These are phyloP conservation scores for Cytospora piceicola DNA, from an alignment of 2,329 filamentous ascomycete species.

Conservation along the genomic window DNA sequence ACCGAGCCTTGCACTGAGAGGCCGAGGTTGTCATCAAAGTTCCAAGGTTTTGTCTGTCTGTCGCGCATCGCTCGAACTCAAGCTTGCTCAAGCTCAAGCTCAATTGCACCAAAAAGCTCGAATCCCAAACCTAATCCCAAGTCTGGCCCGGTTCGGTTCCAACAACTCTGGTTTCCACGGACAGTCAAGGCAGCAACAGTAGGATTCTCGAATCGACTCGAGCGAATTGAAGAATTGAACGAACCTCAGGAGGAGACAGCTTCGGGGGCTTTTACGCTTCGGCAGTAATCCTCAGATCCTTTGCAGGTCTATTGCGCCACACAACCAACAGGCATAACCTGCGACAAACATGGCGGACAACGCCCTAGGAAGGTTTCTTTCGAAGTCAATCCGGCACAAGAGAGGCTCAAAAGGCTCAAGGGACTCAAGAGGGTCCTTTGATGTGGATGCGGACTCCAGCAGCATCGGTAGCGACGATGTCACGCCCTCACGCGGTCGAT, in stretches of 20 bases:
- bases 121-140: background rate
- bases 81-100: background rate
- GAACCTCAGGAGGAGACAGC: no score
- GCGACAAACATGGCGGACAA: slow-evolving; percentile 37
- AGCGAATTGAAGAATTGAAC: background rate
- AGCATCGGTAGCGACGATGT: slow-evolving; percentile 35
- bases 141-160: background rate
- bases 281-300: background rate
- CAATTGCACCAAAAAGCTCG: background rate
- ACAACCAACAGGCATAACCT: background rate
- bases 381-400: slow-evolving; percentile 52
- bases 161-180: background rate
- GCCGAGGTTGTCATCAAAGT: slow-evolving; percentile 1
- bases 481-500: slow-evolving; percentile 25
- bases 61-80: background rate
- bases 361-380: slow-evolving; percentile 56
- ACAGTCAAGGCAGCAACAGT: background rate
- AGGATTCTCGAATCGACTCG: background rate
- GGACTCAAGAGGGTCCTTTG: slow-evolving; percentile 45
- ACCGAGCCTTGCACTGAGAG: background rate
- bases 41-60: background rate
- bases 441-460: slow-evolving; percentile 42
- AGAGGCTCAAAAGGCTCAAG: slow-evolving; percentile 40
- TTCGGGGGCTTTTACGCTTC: no score
- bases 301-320: background rate